A percentile compares a stretch with the other conserved stretches of the same genome.
phyloP scores from a whole-genome alignment of 352 stramenopile genomes.

The Globisporangium paddicum region DNA sequence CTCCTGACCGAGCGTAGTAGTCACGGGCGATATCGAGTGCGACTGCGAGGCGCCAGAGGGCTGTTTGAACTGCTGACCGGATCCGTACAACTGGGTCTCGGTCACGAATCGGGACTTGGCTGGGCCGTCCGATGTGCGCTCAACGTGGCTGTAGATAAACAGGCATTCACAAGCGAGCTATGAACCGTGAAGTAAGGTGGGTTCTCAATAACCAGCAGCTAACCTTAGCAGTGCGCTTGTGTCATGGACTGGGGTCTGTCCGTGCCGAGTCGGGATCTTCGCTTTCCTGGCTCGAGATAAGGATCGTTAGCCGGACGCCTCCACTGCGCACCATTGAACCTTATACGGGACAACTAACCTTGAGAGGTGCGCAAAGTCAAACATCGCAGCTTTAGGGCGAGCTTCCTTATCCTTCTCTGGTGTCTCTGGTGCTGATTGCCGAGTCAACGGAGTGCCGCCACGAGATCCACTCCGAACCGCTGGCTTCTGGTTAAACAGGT shows the following conservation, averaged over 20 bases:
- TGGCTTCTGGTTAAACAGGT: slow-evolving; percentile 21
- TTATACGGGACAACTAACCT: too few species aligned
- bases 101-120: slow-evolving; percentile 24
- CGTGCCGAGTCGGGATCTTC: slow-evolving; percentile 37
- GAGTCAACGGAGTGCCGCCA: neutral
- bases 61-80: slow-evolving; percentile 10
- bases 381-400: slow-evolving; percentile 18
- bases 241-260: slow-evolving; percentile 28
- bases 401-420: slow-evolving; percentile 7
- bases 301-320: too few species aligned
- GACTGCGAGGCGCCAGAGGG: neutral
- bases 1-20: slow-evolving; percentile 36
- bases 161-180: too few species aligned
- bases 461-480: neutral
- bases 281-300: too few species aligned
- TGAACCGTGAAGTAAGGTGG: too few species aligned
- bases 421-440: neutral
- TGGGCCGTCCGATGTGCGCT: neutral
- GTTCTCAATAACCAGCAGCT: neutral
- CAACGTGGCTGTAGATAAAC: slow-evolving; percentile 7
- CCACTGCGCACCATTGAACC: too few species aligned
- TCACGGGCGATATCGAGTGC: neutral
- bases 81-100: slow-evolving; percentile 40
- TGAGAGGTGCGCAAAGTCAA: slow-evolving; percentile 43
- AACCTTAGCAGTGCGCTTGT: slow-evolving; percentile 34